Percentiles rank a stretch among this genome's conserved stretches.
Evolutionary conservation across 1,284 basidiomycete species (phyloP).

Genomic region (Melampsora americana): DNA sequence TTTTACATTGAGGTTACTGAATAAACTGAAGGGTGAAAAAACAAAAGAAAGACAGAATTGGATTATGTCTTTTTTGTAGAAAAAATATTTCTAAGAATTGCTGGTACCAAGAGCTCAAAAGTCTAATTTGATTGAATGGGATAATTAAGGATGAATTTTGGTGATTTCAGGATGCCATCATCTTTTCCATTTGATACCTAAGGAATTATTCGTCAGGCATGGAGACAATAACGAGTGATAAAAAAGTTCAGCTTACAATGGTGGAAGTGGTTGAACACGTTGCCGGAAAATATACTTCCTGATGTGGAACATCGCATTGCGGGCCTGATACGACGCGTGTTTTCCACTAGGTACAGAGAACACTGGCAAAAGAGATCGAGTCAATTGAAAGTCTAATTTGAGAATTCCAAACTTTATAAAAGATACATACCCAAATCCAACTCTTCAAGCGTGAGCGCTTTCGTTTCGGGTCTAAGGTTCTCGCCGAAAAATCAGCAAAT

Average conservation of each 20-base stretch:
- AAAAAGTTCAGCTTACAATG: neutral
- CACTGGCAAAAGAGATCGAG: neutral
- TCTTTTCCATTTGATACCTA: too few species aligned
- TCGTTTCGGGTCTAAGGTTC: slow-evolving; percentile 53
- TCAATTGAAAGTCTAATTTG: neutral
- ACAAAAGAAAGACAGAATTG: too few species aligned
- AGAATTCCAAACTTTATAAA: neutral
- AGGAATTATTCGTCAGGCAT: too few species aligned
- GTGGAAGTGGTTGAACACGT: slow-evolving; percentile 11
- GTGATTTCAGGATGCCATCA: too few species aligned
- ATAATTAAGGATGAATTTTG: too few species aligned
- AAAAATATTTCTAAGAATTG: too few species aligned
- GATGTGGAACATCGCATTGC: slow-evolving; percentile 6
- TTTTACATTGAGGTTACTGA: too few species aligned
- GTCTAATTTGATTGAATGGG: too few species aligned
- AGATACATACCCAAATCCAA: slow-evolving; percentile 34
- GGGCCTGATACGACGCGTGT: slow-evolving; percentile 14
- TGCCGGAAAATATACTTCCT: slow-evolving; percentile 9
- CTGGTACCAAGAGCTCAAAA: too few species aligned
- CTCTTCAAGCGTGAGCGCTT: slow-evolving; percentile 51
- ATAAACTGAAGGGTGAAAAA: too few species aligned
- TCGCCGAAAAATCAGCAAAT: slow-evolving; percentile 46
- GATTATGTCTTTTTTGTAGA: too few species aligned
- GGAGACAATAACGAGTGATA: too few species aligned
- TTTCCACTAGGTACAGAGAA: slow-evolving; percentile 26